Base-by-base conservation (phyloP, 768 basidiomycete genomes). In the Tricholoma furcatifolium region DNA sequence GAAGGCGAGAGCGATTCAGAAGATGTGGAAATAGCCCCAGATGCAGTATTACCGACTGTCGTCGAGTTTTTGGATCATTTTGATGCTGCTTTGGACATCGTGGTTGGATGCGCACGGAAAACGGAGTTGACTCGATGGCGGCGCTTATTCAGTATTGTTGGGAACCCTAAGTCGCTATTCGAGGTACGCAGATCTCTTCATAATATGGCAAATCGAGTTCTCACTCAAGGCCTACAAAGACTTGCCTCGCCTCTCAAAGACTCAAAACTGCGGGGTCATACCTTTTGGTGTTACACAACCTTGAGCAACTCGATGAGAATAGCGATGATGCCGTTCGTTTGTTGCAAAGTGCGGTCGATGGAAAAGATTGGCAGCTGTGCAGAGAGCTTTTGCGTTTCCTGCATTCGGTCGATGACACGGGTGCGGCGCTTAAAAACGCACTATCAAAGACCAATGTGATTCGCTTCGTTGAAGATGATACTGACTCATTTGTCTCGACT, bases 21-120 rank as follows among this genome's bases (percentile, higher is more conserved):
- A 31, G 62, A 63, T 43, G 49, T 61, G 14, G 55, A 67, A n/a
- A 55, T 64, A 27, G 58, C 66, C n/a, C 54, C 66, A 14, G 69
- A 70, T 39, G 65, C 72, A 14, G 70, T 87, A 10, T 70, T 98
- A 27, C 77, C 85, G 0, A 73, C 76, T 2, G 86, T 89, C 8
- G 77, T 98, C 56, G 90, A 93, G 57, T 98, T 99, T 63, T 72
- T 99, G 58, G 97, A 99, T 63, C 85, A 98, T 65, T 98, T 98
- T 64, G 91, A 95, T 55, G 88, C 82, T 47, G 81, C 88, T 6
- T 70, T 98, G 51, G 93, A 98, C 53, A 94, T 98, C 6, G 91
- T 98, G 11, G 95, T 98, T 9, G 87, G 91, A 5, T 98, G 96
- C 62, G 96, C 97, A 17, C 78, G 97, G 48, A 99, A 99, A 74